These are phyloP conservation scores for Trichophyton schoenleinii DNA, from an alignment of 2,329 filamentous ascomycete species.

Conservation along the genomic window DNA sequence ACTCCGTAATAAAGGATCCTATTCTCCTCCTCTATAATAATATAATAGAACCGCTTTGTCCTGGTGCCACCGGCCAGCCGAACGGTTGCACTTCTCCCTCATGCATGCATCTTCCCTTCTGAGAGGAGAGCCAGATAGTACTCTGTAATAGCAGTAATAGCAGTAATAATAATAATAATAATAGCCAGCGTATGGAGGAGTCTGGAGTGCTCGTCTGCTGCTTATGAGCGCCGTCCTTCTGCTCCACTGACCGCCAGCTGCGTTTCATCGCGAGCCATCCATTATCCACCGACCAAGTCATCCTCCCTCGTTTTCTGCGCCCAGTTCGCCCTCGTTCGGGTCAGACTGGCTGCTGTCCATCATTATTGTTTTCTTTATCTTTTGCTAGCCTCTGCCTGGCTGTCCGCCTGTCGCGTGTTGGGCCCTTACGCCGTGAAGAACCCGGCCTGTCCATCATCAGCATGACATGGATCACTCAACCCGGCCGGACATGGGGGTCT, in stretches of 20 bases:
- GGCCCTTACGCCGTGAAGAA: background rate
- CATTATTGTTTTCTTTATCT: background rate
- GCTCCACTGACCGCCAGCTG: background rate
- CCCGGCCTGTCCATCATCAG: background rate
- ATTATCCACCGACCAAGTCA: background rate
- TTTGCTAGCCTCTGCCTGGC: background rate
- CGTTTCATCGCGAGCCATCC: background rate
- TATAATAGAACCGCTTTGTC: too few relatives aligned
- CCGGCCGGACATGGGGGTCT: background rate
- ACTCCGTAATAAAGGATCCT: too few relatives aligned
- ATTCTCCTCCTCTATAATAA: too few relatives aligned
- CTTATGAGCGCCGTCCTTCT: too few relatives aligned
- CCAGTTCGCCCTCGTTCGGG: background rate
- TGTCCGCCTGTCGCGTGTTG: background rate
- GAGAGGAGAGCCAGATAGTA: too few relatives aligned
- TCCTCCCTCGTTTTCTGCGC: background rate
- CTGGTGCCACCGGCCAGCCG: too few relatives aligned
- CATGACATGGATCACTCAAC: background rate
- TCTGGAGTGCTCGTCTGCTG: too few relatives aligned
- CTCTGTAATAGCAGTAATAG: too few relatives aligned
- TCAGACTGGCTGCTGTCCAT: background rate
- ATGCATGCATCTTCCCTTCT: background rate
- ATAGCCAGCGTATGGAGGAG: too few relatives aligned
- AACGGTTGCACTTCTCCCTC: background rate
- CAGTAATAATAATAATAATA: too few relatives aligned